Percentiles rank a stretch among this genome's conserved stretches.
These are phyloP conservation scores for Bryum argenteum DNA, from an alignment of 225 moss, liverwort and hornwort genomes.

Conservation along the genomic window DNA sequence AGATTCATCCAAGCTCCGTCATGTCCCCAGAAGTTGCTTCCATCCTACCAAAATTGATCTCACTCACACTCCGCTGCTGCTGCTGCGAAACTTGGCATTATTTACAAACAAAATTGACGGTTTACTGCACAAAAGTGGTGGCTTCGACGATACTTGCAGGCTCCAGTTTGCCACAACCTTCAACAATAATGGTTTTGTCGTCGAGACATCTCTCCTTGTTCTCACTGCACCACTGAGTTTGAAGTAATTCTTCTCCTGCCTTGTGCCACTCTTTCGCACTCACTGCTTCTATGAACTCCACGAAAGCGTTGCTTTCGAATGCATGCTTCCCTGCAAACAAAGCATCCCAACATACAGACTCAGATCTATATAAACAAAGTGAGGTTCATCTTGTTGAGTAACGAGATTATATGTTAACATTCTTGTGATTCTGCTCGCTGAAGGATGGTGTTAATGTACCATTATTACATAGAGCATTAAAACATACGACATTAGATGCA, in stretches of 20 bases:
- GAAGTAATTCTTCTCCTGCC: constrained; percentile 39
- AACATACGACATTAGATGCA: too few relatives aligned
- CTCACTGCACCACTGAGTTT: constrained; percentile 47
- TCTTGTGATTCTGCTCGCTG: too few relatives aligned
- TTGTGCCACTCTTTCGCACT: constrained; percentile 52
- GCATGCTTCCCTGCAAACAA: constrained; percentile 44
- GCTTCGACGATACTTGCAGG: constrained; percentile 6
- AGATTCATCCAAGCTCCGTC: background rate
- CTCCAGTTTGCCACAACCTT: constrained; percentile 35
- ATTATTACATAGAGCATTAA: too few relatives aligned
- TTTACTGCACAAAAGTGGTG: background rate
- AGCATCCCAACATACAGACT: too few relatives aligned
- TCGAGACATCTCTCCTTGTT: constrained; percentile 42
- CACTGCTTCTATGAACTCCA: constrained; percentile 55
- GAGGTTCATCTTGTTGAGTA: too few relatives aligned
- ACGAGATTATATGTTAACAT: too few relatives aligned
- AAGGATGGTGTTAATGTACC: too few relatives aligned
- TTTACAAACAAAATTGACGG: background rate
- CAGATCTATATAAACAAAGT: too few relatives aligned
- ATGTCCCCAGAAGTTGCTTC: constrained; percentile 2
- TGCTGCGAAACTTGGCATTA: background rate
- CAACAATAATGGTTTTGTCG: constrained; percentile 36
- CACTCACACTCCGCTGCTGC: background rate
- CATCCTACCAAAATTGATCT: background rate
- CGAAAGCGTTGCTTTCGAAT: constrained; percentile 29